Base-by-base conservation (phyloP, 345 rosid species). In the Dovyalis caffra region DNA sequence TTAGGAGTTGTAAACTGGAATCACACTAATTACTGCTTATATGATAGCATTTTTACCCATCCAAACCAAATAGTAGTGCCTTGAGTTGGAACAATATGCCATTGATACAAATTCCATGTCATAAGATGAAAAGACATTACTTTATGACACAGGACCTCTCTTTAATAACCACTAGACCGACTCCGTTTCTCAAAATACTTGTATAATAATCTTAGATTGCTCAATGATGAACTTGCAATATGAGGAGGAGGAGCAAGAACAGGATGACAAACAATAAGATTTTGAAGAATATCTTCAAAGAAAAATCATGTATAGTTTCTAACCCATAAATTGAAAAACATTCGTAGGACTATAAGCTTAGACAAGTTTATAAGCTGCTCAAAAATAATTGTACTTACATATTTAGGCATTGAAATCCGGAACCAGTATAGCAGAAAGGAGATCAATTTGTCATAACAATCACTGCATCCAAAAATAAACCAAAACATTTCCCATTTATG, bases 371-470 rank as follows among this genome's bases (percentile, higher is more conserved):
- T 8, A 7, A 21, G 67, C 37, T 21, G 20, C 53, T 49, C 58
- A 21, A 74, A 57, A 61, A 47, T 10, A 65, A 40, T 33, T 64
- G 6, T 20, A 76, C 92, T 85, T 78, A 91, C 93, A 76, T 69
- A 3, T 77, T 77, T 82, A 25, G 91, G 95, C 74, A 84, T 63
- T 35, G 95, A 60, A 80, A 92, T 64, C 35, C 99, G 91, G 78
- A 86, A 88, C 97, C 97, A 95, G 85, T 91, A 95, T 68, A 94
- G 53, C 40, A 94, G 89, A 75, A 91, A 94, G 0, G 97, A 88
- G 53, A 94, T 89, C 78, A 94, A 74, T 75, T 88, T 91, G 70
- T 90, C 91, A 47, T 86, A 87, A 80, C 98, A 94, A 9, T 81
- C 89, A 20, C 98, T 91, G 87, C 91, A 80, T 79, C 47, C 29